Percentiles rank a stretch among this genome's conserved stretches.
Conservation (phyloP, 768 basidiomycete species). For the Mycena latifolia region DNA sequence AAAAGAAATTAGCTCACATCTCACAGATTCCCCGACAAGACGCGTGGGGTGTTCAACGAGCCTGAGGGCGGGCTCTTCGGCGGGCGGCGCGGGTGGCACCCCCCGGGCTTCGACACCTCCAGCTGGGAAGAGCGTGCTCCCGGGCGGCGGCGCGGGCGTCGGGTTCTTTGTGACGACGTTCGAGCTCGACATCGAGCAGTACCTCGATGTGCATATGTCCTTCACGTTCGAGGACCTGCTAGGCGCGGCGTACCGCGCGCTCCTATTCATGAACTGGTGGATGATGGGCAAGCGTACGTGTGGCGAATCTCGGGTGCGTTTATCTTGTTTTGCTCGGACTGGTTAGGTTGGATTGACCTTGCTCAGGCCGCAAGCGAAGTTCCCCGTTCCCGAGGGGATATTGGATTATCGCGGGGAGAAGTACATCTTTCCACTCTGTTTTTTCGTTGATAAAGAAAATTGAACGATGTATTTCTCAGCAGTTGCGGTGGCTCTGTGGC, state of each 20-base stretch:
- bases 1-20: background rate
- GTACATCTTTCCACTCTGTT: conserved; percentile 54
- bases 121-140: conserved; percentile 71
- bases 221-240: too few species aligned
- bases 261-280: conserved; percentile 89
- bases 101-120: conserved; percentile 76
- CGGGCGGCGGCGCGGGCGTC: conserved; percentile 65
- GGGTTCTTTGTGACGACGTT: conserved; percentile 89
- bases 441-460: background rate
- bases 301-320: conserved; percentile 77
- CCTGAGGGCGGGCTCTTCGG: conserved; percentile 79
- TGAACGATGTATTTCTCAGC: conserved; percentile 41
- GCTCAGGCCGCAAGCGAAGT: conserved; percentile 78
- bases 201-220: conserved; percentile 75
- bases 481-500: conserved; percentile 81
- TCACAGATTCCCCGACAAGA: conserved; percentile 75
- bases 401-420: too few species aligned
- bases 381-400: conserved; percentile 90
- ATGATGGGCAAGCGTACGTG: conserved; percentile 87
- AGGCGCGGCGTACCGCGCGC: conserved; percentile 80
- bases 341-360: background rate
- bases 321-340: too few species aligned
- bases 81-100: conserved; percentile 82
- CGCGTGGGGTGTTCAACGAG: too few species aligned
- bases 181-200: conserved; percentile 66